These are phyloP conservation scores for Pseudozyma sp. DNA, from an alignment of 1,284 basidiomycete species.

Conservation along the genomic window DNA sequence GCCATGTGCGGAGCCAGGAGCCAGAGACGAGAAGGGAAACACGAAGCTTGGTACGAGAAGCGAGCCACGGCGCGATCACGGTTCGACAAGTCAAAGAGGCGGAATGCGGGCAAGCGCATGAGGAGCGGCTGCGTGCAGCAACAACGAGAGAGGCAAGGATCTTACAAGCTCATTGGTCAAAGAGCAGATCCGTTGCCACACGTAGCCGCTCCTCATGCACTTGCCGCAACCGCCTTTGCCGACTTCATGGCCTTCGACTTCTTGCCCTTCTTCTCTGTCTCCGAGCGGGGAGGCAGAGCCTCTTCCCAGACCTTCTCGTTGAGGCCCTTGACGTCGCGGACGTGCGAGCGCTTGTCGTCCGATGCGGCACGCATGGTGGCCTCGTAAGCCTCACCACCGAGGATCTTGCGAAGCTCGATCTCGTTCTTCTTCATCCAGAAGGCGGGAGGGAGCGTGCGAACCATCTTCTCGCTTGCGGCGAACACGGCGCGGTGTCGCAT, in stretches of 20 bases:
- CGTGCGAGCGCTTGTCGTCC: conserved; percentile 46
- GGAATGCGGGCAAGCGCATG: conserved; percentile 34
- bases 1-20: conserved; percentile 21
- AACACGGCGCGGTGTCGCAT: conserved; percentile 62
- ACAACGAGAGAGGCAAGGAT: conserved; percentile 23
- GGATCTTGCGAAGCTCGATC: conserved; percentile 58
- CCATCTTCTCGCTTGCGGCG: conserved; percentile 59
- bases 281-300: conserved; percentile 45
- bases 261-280: conserved; percentile 53
- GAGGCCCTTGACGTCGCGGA: conserved; percentile 60
- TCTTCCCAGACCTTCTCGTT: conserved; percentile 65
- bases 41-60: conserved; percentile 22
- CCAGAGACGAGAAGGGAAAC: conserved; percentile 17
- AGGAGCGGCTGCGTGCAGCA: conserved; percentile 55
- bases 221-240: conserved; percentile 45
- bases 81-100: conserved; percentile 5
- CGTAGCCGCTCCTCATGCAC: conserved; percentile 53
- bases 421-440: conserved; percentile 66
- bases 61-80: conserved; percentile 13
- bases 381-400: conserved; percentile 58
- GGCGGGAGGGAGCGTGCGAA: conserved; percentile 57
- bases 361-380: conserved; percentile 55
- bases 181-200: conserved; percentile 41
- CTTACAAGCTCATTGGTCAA: background rate
- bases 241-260: conserved; percentile 45